These are phyloP conservation scores for Podospora pseudopauciseta DNA, from an alignment of 495 filamentous ascomycete species.

Conservation along the genomic window DNA sequence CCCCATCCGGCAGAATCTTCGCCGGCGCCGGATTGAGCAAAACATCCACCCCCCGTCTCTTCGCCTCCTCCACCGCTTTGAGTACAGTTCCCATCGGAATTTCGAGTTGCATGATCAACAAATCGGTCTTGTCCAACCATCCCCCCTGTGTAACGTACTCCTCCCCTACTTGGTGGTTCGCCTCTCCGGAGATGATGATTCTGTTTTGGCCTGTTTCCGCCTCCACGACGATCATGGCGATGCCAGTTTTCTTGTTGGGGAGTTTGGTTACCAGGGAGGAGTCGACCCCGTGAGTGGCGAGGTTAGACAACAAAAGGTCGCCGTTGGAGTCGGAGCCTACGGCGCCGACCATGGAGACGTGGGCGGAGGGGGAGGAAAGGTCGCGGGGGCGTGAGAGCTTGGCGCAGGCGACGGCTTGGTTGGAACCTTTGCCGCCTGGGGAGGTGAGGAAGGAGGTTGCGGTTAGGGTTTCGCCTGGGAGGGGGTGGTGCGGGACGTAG, in stretches of 20 bases:
- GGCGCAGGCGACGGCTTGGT: slow-evolving; percentile 81
- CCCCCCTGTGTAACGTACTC: not conserved
- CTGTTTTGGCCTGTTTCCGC: slow-evolving; percentile 76
- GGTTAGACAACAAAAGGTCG: slow-evolving; percentile 43
- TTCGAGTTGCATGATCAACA: slow-evolving; percentile 87
- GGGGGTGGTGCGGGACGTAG: slow-evolving; percentile 76
- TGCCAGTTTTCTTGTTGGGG: slow-evolving; percentile 60
- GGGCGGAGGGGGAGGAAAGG: slow-evolving; percentile 19
- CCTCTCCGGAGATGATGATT: slow-evolving; percentile 76
- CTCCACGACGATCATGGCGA: slow-evolving; percentile 82
- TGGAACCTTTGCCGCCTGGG: slow-evolving; percentile 90
- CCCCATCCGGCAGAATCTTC: slow-evolving; percentile 60
- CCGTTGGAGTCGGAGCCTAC: slow-evolving; percentile 73
- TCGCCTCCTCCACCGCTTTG: slow-evolving; percentile 55
- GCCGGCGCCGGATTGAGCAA: slow-evolving; percentile 87
- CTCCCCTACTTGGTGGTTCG: slow-evolving; percentile 55
- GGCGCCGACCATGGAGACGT: slow-evolving; percentile 75
- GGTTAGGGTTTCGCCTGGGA: slow-evolving; percentile 82
- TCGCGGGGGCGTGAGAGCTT: slow-evolving; percentile 31
- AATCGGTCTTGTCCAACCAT: slow-evolving; percentile 38
- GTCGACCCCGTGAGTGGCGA: slow-evolving; percentile 61
- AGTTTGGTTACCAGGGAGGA: slow-evolving; percentile 47
- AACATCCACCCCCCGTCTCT: slow-evolving; percentile 51
- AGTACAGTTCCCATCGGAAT: slow-evolving; percentile 71
- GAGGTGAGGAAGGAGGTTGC: slow-evolving; percentile 72